Evolutionary conservation across 805 yeast species (phyloP).

Genomic region (Wickerhamomyces xylosicus): DNA sequence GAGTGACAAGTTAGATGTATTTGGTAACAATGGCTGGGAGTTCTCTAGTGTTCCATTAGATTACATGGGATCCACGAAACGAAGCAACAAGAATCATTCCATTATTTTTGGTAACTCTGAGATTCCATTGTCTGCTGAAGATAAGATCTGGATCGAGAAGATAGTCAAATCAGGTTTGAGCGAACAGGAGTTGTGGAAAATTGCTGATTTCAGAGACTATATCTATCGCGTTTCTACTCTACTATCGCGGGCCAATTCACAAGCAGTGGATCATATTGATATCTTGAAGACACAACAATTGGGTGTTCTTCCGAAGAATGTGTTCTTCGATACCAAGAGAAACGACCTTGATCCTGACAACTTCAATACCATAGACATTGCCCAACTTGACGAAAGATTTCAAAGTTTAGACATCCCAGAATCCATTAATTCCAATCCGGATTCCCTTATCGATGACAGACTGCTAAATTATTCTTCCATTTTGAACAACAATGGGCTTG

Average conservation of each 20-base stretch:
- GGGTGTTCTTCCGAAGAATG: constrained; percentile 37
- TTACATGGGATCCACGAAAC: neutral
- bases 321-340: constrained; percentile 35
- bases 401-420: constrained; percentile 2
- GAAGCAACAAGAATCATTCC: constrained; percentile 13
- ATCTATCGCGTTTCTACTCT: constrained; percentile 46
- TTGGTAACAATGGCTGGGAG: constrained; percentile 32
- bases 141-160: constrained; percentile 62
- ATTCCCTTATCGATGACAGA: constrained; percentile 7
- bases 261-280: constrained; percentile 7
- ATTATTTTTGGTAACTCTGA: constrained; percentile 31
- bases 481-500: neutral
- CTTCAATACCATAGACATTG: constrained; percentile 1
- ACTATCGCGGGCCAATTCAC: constrained; percentile 22
- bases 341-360: constrained; percentile 7
- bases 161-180: constrained; percentile 64
- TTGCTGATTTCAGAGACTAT: constrained; percentile 60
- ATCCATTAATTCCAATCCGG: constrained; percentile 5
- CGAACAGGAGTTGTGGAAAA: constrained; percentile 74
- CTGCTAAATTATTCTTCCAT: neutral
- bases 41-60: constrained; percentile 20
- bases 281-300: constrained; percentile 20
- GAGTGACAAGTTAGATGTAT: constrained; percentile 26
- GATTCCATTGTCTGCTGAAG: constrained; percentile 51
- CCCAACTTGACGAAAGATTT: constrained; percentile 1